These are phyloP conservation scores for Erysimum pusillum DNA, from an alignment of 441 rosid genomes.

Conservation along the genomic window DNA sequence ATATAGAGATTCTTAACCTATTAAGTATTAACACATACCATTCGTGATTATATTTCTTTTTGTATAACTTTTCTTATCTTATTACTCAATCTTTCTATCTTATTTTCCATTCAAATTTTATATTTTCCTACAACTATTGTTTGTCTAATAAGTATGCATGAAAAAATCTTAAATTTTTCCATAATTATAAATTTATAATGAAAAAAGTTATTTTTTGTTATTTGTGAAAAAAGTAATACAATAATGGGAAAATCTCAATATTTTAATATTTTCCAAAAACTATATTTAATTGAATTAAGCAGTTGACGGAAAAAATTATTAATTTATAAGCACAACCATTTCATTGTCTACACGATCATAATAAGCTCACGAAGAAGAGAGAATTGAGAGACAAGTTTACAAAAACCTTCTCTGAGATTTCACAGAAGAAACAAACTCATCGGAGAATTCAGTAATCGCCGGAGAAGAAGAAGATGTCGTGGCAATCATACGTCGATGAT, in stretches of 20 bases:
- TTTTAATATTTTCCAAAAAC: background rate
- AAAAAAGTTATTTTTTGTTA: background rate
- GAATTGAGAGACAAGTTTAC: slow-evolving; percentile 3
- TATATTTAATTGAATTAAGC: slow-evolving; percentile 2
- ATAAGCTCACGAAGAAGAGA: slow-evolving; percentile 8
- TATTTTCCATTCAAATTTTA: background rate
- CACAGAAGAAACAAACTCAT: slow-evolving; percentile 17
- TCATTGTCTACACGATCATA: slow-evolving; percentile 23
- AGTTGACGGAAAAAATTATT: background rate
- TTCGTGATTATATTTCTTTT: background rate
- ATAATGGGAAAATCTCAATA: background rate
- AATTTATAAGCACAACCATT: slow-evolving; percentile 19
- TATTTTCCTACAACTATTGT: too few relatives aligned
- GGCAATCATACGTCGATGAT: slow-evolving; percentile 91
- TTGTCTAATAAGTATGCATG: too few relatives aligned
- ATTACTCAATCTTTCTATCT: too few relatives aligned
- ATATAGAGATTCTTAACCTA: background rate
- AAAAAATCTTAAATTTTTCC: too few relatives aligned
- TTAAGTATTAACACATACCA: background rate
- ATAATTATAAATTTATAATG: too few relatives aligned
- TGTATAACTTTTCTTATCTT: too few relatives aligned
- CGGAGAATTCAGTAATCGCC: background rate
- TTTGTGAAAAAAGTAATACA: background rate
- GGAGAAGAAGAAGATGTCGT: slow-evolving; percentile 67
- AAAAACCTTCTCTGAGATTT: slow-evolving; percentile 21